Evolutionary conservation across 257 asterid species (phyloP).

Genomic region (Euphrasia confusa): DNA sequence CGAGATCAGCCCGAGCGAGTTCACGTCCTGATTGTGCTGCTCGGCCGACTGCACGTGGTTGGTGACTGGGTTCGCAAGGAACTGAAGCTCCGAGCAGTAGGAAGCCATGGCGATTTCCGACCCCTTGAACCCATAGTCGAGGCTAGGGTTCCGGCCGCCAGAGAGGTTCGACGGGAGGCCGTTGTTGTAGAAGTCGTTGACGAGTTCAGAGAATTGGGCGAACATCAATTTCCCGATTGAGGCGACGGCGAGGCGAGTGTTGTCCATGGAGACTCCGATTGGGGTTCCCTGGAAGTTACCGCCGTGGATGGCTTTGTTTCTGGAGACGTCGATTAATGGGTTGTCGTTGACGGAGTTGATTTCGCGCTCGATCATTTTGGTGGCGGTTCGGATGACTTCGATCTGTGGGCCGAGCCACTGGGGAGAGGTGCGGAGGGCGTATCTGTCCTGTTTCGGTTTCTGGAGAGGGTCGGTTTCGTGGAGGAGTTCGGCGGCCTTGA

Average conservation of each 20-base stretch:
- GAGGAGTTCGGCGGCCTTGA: slow-evolving; percentile 34
- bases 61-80: slow-evolving; percentile 45
- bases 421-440: slow-evolving; percentile 49
- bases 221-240: slow-evolving; percentile 45
- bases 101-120: slow-evolving; percentile 57
- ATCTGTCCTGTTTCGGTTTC: slow-evolving; percentile 51
- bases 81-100: slow-evolving; percentile 53
- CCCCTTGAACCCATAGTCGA: slow-evolving; percentile 53
- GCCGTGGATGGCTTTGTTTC: slow-evolving; percentile 53
- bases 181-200: slow-evolving; percentile 51
- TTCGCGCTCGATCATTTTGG: slow-evolving; percentile 52
- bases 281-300: slow-evolving; percentile 62
- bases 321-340: slow-evolving; percentile 47
- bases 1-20: slow-evolving; percentile 49
- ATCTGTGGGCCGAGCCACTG: slow-evolving; percentile 62
- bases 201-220: slow-evolving; percentile 49
- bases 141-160: slow-evolving; percentile 48
- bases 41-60: slow-evolving; percentile 58
- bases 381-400: slow-evolving; percentile 48
- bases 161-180: slow-evolving; percentile 49
- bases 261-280: slow-evolving; percentile 57
- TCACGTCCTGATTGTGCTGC: slow-evolving; percentile 56
- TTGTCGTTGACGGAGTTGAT: slow-evolving; percentile 53
- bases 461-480: slow-evolving; percentile 48
- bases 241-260: slow-evolving; percentile 41